These are phyloP conservation scores for Termitomyces sp. DNA, from an alignment of 768 basidiomycete species.

Conservation along the genomic window DNA sequence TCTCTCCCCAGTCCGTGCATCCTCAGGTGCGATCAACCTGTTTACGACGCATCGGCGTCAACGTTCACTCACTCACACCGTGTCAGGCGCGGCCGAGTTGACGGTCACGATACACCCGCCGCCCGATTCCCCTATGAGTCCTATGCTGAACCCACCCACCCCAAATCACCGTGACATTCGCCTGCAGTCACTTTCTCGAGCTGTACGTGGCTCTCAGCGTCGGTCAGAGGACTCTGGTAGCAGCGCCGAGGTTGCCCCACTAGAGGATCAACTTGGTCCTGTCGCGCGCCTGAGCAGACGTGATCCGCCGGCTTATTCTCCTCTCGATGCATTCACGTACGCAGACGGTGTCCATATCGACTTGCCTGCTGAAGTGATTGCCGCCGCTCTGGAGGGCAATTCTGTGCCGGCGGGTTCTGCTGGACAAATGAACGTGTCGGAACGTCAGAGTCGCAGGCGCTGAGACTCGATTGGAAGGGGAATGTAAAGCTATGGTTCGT, in stretches of 20 bases:
- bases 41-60: slow-evolving; percentile 73
- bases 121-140: slow-evolving; percentile 75
- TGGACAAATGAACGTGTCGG: slow-evolving; percentile 45
- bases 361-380: slow-evolving; percentile 88
- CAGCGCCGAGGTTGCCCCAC: slow-evolving; percentile 16
- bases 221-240: slow-evolving; percentile 32
- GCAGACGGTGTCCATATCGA: slow-evolving; percentile 91
- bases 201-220: slow-evolving; percentile 27
- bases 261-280: slow-evolving; percentile 30
- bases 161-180: slow-evolving; percentile 81
- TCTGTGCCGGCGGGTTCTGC: slow-evolving; percentile 57
- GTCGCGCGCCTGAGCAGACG: slow-evolving; percentile 42
- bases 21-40: slow-evolving; percentile 79
- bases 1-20: slow-evolving; percentile 50
- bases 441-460: slow-evolving; percentile 57
- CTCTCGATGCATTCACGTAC: slow-evolving; percentile 81
- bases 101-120: slow-evolving; percentile 71
- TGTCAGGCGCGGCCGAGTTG: slow-evolving; percentile 58
- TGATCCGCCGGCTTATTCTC: slow-evolving; percentile 85
- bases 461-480: slow-evolving; percentile 14
- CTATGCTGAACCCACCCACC: slow-evolving; percentile 78
- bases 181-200: slow-evolving; percentile 58
- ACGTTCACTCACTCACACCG: slow-evolving; percentile 67
- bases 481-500: slow-evolving; percentile 17
- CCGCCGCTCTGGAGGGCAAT: slow-evolving; percentile 80